Evolutionary conservation across 164 flowering plant genomes (phyloP).

Genomic region (Magnolia officinalis): DNA sequence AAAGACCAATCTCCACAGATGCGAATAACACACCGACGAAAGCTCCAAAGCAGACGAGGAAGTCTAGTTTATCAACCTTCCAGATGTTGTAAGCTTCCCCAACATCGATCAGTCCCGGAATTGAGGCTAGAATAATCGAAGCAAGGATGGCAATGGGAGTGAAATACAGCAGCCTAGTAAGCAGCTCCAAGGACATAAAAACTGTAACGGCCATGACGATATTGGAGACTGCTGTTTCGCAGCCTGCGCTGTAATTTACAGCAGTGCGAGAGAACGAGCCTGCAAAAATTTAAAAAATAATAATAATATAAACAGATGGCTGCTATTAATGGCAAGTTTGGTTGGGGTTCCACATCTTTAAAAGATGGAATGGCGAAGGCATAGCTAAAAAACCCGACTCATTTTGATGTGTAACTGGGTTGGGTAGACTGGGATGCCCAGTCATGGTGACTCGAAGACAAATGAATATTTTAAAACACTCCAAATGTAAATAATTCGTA

Average conservation of each 20-base stretch:
- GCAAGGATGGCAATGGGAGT: constrained; percentile 81
- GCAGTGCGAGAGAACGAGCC: constrained; percentile 95
- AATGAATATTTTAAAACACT: too few relatives aligned
- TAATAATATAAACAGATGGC: neutral
- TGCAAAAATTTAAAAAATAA: constrained; percentile 13
- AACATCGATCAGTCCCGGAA: constrained; percentile 74
- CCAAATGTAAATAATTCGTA: too few relatives aligned
- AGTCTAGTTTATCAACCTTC: constrained; percentile 81
- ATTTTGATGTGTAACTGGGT: neutral
- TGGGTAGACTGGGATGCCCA: neutral
- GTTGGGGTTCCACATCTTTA: neutral
- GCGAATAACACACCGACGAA: constrained; percentile 75
- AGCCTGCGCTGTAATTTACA: constrained; percentile 77
- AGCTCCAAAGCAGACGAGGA: constrained; percentile 71
- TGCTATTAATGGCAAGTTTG: neutral
- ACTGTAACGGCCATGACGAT: constrained; percentile 82
- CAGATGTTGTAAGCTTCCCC: constrained; percentile 51
- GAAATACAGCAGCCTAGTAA: constrained; percentile 72
- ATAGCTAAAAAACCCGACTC: neutral
- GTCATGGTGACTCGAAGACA: too few relatives aligned
- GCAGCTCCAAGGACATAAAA: constrained; percentile 42
- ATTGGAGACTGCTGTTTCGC: constrained; percentile 75
- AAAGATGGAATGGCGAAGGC: neutral
- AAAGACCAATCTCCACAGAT: constrained; percentile 81
- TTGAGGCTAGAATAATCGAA: constrained; percentile 72